phyloP scores from a whole-genome alignment of 1,284 basidiomycete species.

The Nidula niveotomentosa region DNA sequence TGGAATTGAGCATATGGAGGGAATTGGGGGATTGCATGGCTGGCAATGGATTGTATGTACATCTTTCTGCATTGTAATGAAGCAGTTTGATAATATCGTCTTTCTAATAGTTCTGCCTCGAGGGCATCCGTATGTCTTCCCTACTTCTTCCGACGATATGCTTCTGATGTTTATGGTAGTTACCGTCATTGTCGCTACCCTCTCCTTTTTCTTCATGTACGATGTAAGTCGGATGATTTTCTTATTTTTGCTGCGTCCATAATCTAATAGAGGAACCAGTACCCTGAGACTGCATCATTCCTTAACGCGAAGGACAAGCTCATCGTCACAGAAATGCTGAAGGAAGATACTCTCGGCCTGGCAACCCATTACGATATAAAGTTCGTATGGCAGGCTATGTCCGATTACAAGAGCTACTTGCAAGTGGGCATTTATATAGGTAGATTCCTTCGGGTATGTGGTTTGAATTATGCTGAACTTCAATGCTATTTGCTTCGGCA shows the following conservation, averaged over 20 bases:
- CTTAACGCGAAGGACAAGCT: conserved; percentile 34
- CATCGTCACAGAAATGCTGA: conserved; percentile 32
- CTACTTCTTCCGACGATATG: background rate
- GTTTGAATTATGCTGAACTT: background rate
- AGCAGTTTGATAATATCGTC: background rate
- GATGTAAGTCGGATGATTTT: conserved; percentile 32
- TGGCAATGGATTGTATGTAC: conserved; percentile 43
- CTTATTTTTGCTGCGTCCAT: background rate
- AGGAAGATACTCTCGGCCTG: conserved; percentile 34
- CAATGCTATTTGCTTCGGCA: conserved; percentile 1
- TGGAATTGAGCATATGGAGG: conserved; percentile 39
- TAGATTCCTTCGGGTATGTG: conserved; percentile 11
- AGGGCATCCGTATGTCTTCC: conserved; percentile 21
- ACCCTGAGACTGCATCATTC: conserved; percentile 46
- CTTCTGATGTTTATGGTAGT: conserved; percentile 19
- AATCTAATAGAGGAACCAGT: conserved; percentile 27
- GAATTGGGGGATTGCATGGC: conserved; percentile 38
- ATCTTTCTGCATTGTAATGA: background rate
- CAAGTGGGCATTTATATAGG: conserved; percentile 44
- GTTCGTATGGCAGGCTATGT: conserved; percentile 35
- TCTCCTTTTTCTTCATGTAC: conserved; percentile 34
- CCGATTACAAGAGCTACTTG: conserved; percentile 36
- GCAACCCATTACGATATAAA: conserved; percentile 30
- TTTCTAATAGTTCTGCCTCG: conserved; percentile 29
- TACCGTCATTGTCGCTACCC: conserved; percentile 30